These are phyloP conservation scores for Naganishia vaughanmartiniae DNA, from an alignment of 768 basidiomycete genomes.

Conservation along the genomic window DNA sequence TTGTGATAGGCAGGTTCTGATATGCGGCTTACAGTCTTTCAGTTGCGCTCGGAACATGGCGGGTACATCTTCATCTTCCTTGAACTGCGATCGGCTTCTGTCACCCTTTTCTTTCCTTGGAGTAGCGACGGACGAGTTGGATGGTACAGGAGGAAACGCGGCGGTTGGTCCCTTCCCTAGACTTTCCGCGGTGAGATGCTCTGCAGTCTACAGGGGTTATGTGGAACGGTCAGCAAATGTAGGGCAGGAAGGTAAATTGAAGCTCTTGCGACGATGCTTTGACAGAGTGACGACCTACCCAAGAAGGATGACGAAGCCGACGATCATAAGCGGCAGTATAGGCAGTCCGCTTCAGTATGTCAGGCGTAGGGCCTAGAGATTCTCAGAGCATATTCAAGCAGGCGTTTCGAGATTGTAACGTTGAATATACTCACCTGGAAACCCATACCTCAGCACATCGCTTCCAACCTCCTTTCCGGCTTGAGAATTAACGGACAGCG, in stretches of 20 bases:
- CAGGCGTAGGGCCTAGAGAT: constrained; percentile 73
- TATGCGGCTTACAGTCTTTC: constrained; percentile 61
- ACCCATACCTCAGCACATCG: constrained; percentile 69
- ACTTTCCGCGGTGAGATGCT: constrained; percentile 71
- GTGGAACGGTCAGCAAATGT: not conserved
- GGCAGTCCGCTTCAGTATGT: constrained; percentile 72
- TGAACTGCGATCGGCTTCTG: constrained; percentile 56
- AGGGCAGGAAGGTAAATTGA: not conserved
- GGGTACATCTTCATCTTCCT: constrained; percentile 78
- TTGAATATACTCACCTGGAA: constrained; percentile 63
- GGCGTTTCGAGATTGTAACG: not conserved
- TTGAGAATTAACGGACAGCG: constrained; percentile 14
- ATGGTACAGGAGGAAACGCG: constrained; percentile 30
- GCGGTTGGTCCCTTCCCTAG: constrained; percentile 30
- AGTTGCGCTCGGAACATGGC: constrained; percentile 73
- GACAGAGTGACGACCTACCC: constrained; percentile 60
- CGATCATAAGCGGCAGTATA: constrained; percentile 91
- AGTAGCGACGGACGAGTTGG: not conserved
- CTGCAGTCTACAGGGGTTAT: constrained; percentile 71
- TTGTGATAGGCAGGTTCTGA: not conserved
- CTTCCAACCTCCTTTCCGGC: constrained; percentile 35
- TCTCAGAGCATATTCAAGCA: not conserved
- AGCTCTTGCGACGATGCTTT: not conserved
- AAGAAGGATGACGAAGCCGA: constrained; percentile 82
- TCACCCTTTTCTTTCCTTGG: constrained; percentile 31